These are phyloP conservation scores for Petrea volubilis DNA, from an alignment of 257 asterid genomes.

Conservation along the genomic window DNA sequence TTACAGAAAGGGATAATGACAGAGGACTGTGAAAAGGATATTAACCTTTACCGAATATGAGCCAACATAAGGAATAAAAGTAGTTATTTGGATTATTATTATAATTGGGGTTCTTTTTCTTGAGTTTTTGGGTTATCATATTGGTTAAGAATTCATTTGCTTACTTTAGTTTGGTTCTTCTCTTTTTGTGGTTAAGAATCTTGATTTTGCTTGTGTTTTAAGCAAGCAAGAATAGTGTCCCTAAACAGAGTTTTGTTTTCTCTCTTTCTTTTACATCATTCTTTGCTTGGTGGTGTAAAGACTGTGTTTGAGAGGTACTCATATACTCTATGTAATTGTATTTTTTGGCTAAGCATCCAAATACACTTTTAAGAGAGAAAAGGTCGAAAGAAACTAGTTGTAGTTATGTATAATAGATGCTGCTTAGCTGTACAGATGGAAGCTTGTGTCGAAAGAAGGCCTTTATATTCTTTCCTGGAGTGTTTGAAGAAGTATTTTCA, in stretches of 20 bases:
- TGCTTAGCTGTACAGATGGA: constrained; percentile 39
- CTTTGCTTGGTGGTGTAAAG: constrained; percentile 30
- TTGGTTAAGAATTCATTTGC: constrained; percentile 15
- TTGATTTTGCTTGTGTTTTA: constrained; percentile 57
- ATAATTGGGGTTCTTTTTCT: constrained; percentile 14
- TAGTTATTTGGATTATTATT: background rate
- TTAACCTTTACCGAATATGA: constrained; percentile 11
- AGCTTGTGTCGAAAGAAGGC: constrained; percentile 39
- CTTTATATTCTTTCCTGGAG: constrained; percentile 34
- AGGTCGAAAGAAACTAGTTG: background rate
- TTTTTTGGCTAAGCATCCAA: constrained; percentile 29
- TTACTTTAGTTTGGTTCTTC: constrained; percentile 37
- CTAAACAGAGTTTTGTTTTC: constrained; percentile 25
- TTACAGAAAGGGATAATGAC: background rate
- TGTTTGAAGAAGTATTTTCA: constrained; percentile 33
- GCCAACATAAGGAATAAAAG: constrained; percentile 26
- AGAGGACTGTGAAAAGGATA: constrained; percentile 8
- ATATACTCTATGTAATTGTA: constrained; percentile 25
- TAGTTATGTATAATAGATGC: constrained; percentile 32
- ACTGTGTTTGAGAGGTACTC: constrained; percentile 25
- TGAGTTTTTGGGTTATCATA: constrained; percentile 18
- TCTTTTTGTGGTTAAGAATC: constrained; percentile 47
- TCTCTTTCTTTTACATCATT: constrained; percentile 23
- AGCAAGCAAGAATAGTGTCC: constrained; percentile 48
- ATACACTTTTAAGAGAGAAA: constrained; percentile 12